These are phyloP conservation scores for Coemansia sp. DNA, from an alignment of 192 early-diverging fungal species.

Conservation along the genomic window DNA sequence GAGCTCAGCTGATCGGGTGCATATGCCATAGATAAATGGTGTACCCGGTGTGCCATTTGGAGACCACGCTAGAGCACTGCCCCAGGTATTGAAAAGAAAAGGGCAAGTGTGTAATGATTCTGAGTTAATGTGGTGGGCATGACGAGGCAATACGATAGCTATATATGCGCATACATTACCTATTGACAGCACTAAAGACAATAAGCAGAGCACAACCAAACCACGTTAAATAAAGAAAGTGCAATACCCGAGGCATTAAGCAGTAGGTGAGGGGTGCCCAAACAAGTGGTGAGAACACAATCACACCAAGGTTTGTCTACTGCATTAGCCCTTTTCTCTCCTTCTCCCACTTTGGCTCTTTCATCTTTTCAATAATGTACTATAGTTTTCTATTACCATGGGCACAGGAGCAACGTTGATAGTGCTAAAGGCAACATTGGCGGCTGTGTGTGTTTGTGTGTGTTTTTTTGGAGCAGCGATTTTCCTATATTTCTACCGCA, in stretches of 20 bases:
- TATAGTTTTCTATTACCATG: not conserved
- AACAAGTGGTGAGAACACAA: not conserved
- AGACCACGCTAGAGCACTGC: not conserved
- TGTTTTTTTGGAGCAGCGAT: slow-evolving; percentile 15
- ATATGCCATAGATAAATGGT: not conserved
- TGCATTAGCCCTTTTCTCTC: not conserved
- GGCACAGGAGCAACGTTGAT: slow-evolving; percentile 4
- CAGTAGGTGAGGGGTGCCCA: not conserved
- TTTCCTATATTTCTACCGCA: slow-evolving; percentile 26
- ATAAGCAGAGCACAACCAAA: not conserved
- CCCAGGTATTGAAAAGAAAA: too few species aligned
- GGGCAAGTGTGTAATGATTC: not conserved
- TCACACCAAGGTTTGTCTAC: not conserved
- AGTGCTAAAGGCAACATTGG: slow-evolving; percentile 33
- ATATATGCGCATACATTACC: not conserved
- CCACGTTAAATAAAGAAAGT: not conserved
- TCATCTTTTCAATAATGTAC: not conserved
- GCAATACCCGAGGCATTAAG: not conserved
- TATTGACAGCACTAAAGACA: not conserved
- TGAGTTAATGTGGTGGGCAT: not conserved
- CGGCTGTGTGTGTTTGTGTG: slow-evolving; percentile 19
- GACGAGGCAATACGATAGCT: not conserved
- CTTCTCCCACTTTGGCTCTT: too few species aligned
- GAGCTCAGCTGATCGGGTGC: not conserved
- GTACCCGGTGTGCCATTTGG: not conserved